Evolutionary conservation across 1,284 basidiomycete species (phyloP).

Genomic region (Tilletiaria anomala): DNA sequence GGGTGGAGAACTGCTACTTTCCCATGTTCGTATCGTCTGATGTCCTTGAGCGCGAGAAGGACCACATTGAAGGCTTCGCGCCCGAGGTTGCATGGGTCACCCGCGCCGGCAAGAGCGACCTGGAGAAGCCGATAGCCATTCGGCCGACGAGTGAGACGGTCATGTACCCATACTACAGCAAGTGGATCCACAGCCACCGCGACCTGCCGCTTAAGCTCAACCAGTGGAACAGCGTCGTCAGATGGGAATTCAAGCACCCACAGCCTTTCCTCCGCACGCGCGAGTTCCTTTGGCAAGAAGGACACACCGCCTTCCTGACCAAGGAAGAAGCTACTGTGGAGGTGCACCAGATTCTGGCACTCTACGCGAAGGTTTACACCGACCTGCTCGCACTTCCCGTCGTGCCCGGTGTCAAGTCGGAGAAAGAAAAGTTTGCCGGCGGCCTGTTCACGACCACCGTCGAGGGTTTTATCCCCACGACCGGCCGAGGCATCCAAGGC

Average conservation of each 20-base stretch:
- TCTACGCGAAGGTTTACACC: constrained; percentile 91
- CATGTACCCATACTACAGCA: constrained; percentile 96
- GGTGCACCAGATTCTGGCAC: constrained; percentile 82
- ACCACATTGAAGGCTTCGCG: constrained; percentile 99
- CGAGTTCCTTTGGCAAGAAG: constrained; percentile 99
- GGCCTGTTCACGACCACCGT: constrained; percentile 96
- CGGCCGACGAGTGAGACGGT: constrained; percentile 94
- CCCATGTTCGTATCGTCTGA: constrained; percentile 94
- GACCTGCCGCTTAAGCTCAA: constrained; percentile 95
- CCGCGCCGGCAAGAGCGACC: constrained; percentile 74
- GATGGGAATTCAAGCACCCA: constrained; percentile 99
- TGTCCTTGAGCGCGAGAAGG: constrained; percentile 89
- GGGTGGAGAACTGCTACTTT: constrained; percentile 95
- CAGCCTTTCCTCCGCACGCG: constrained; percentile 95
- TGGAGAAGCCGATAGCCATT: constrained; percentile 94
- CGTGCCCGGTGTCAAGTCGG: constrained; percentile 89
- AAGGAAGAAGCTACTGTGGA: constrained; percentile 79
- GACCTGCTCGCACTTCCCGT: constrained; percentile 94
- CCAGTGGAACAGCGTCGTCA: constrained; percentile 97
- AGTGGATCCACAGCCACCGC: constrained; percentile 96
- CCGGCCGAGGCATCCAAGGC: constrained; percentile 92
- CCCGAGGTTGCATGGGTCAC: constrained; percentile 99
- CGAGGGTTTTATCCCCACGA: constrained; percentile 93
- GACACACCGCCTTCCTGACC: constrained; percentile 86
- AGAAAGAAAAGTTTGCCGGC: constrained; percentile 98